phyloP scores from a whole-genome alignment of 208 protist genomes.

The Leishmania major region DNA sequence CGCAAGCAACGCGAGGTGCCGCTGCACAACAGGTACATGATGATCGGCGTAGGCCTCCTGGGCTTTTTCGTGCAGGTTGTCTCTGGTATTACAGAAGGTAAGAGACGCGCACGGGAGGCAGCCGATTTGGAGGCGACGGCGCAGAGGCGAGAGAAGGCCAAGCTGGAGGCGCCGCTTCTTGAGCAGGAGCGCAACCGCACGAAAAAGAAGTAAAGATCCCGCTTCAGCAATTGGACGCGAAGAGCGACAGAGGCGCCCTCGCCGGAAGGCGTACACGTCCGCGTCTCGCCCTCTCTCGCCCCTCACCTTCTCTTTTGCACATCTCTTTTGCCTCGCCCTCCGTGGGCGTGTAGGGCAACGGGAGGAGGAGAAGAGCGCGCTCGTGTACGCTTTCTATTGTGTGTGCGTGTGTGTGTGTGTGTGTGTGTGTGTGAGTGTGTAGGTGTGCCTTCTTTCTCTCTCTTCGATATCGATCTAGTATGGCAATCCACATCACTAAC shows the following conservation, averaged over 20 bases:
- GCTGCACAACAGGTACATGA: constrained; percentile 34
- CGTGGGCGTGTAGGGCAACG: background rate
- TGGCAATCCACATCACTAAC: background rate
- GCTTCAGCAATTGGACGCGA: background rate
- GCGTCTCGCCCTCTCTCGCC: background rate
- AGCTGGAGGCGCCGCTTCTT: constrained; percentile 25
- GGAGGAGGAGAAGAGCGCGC: no score
- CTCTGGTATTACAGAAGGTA: constrained; percentile 41
- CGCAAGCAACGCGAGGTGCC: constrained; percentile 27
- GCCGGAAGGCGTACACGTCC: background rate
- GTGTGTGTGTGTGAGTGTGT: no score
- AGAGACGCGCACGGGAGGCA: constrained; percentile 23
- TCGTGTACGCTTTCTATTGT: background rate
- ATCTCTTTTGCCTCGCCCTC: background rate
- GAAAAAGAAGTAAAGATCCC: constrained; percentile 28
- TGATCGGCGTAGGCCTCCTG: constrained; percentile 30
- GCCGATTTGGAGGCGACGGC: constrained; percentile 8
- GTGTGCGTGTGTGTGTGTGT: no score
- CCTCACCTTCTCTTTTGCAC: background rate
- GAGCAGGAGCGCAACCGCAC: constrained; percentile 10
- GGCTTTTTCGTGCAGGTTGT: constrained; percentile 54
- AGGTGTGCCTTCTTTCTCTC: background rate
- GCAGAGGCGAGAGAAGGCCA: constrained; percentile 19
- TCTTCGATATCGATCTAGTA: background rate
- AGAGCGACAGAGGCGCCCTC: background rate